These are phyloP conservation scores for Xylaria sp. DNA, from an alignment of 2,329 filamentous ascomycete genomes.

Conservation along the genomic window DNA sequence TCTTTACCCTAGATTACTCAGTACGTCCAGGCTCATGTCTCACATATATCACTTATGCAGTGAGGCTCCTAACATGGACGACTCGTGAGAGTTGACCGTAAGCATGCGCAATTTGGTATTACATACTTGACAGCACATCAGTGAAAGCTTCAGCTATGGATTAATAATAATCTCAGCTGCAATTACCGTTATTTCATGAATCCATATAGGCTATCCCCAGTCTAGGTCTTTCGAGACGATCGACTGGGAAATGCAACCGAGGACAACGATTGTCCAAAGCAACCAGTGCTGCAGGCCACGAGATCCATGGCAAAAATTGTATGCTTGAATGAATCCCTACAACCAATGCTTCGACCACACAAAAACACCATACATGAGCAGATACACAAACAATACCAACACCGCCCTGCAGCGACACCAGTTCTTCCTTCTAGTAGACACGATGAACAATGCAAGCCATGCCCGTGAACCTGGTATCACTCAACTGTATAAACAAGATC, in stretches of 20 bases:
- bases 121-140: neutral
- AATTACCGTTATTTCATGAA: constrained; percentile 44
- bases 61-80: neutral
- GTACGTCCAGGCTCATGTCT: neutral
- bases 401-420: constrained; percentile 39
- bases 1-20: neutral
- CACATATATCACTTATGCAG: neutral
- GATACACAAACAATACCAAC: constrained; percentile 25
- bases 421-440: constrained; percentile 34
- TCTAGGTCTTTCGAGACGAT: constrained; percentile 18
- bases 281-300: neutral
- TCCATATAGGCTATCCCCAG: constrained; percentile 35
- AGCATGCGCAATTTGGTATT: neutral
- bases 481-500: constrained; percentile 30
- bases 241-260: neutral
- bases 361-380: constrained; percentile 28
- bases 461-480: constrained; percentile 38
- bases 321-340: constrained; percentile 13
- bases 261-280: neutral
- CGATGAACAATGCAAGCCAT: constrained; percentile 38
- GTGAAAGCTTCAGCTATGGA: constrained; percentile 7
- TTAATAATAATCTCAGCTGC: constrained; percentile 35
- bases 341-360: constrained; percentile 16
- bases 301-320: neutral
- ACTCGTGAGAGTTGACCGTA: neutral